Conservation (phyloP, 2,329 filamentous ascomycete genomes). For the Ramularia collo-cygni region DNA sequence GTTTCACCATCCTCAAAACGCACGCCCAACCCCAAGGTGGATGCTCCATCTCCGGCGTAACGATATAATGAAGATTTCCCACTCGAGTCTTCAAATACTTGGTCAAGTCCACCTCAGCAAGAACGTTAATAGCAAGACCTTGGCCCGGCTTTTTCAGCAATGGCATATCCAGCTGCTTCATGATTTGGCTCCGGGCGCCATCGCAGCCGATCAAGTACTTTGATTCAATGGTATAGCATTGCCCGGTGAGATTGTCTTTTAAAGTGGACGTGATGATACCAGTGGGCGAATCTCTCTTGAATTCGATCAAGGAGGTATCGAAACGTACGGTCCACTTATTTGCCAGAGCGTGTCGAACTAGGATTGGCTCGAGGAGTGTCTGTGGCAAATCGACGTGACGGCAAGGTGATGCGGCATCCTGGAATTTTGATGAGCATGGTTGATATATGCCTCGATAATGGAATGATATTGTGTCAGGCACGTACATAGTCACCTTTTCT, state of each 20-base stretch:
- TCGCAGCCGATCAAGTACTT: slow-evolving; percentile 57
- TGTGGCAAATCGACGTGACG: slow-evolving; percentile 38
- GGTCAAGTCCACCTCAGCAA: slow-evolving; percentile 45
- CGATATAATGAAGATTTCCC: slow-evolving; percentile 56
- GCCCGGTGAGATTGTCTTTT: slow-evolving; percentile 30
- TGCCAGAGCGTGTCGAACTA: slow-evolving; percentile 32
- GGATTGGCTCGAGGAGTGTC: slow-evolving; percentile 38
- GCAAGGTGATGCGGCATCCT: slow-evolving; percentile 35
- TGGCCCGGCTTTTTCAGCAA: slow-evolving; percentile 38
- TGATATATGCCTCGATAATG: too few species aligned
- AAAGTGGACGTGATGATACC: slow-evolving; percentile 31
- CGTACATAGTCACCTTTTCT: slow-evolving; percentile 33
- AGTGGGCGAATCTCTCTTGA: slow-evolving; percentile 17
- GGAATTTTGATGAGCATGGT: too few species aligned
- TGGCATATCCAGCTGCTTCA: slow-evolving; percentile 43
- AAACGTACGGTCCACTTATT: slow-evolving; percentile 37
- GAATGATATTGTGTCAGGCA: too few species aligned
- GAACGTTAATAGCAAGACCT: slow-evolving; percentile 45
- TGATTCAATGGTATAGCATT: slow-evolving; percentile 43
- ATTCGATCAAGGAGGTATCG: slow-evolving; percentile 32
- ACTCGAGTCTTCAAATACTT: slow-evolving; percentile 44
- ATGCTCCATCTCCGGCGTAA: slow-evolving; percentile 46
- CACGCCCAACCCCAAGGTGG: slow-evolving; percentile 46
- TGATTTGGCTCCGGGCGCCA: slow-evolving; percentile 43
- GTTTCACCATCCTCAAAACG: slow-evolving; percentile 54